Percentiles rank a stretch among this genome's conserved stretches.
phyloP scores from a whole-genome alignment of 306 rosid genomes.

The Astragalus membranaceus region DNA sequence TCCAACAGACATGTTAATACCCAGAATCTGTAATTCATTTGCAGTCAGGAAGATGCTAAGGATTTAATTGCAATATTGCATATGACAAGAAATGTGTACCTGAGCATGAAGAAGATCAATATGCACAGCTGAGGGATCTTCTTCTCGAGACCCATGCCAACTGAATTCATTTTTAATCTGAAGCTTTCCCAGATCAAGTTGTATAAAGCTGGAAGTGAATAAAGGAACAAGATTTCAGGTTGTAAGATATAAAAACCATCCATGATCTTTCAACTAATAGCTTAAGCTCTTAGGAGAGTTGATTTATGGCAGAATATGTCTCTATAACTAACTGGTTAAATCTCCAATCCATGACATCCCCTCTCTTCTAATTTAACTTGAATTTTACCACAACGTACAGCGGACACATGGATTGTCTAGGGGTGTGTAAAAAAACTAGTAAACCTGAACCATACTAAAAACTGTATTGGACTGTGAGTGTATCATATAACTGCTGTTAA shows the following conservation, averaged over 20 bases:
- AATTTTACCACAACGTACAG: background rate
- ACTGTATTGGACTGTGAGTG: too few species aligned
- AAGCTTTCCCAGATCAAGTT: slow-evolving; percentile 92
- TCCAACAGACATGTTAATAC: slow-evolving; percentile 91
- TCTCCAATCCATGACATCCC: background rate
- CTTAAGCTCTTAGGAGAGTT: background rate
- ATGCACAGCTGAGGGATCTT: slow-evolving; percentile 89
- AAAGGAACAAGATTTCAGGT: slow-evolving; percentile 5
- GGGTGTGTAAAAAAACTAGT: too few species aligned
- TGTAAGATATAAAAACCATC: background rate
- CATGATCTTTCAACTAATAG: background rate
- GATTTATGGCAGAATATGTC: background rate
- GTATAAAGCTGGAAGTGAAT: slow-evolving; percentile 74
- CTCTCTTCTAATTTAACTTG: background rate
- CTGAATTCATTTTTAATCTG: slow-evolving; percentile 72
- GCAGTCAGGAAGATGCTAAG: slow-evolving; percentile 21
- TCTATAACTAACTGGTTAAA: background rate
- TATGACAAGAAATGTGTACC: slow-evolving; percentile 39
- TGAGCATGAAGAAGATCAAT: slow-evolving; percentile 85
- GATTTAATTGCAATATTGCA: background rate
- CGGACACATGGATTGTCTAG: too few species aligned
- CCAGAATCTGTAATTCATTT: slow-evolving; percentile 59
- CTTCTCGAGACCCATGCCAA: slow-evolving; percentile 84
- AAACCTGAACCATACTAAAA: too few species aligned
- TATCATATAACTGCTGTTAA: too few species aligned